Base-by-base conservation (phyloP, 2,329 filamentous ascomycete species). In the Colletotrichum somersetense region DNA sequence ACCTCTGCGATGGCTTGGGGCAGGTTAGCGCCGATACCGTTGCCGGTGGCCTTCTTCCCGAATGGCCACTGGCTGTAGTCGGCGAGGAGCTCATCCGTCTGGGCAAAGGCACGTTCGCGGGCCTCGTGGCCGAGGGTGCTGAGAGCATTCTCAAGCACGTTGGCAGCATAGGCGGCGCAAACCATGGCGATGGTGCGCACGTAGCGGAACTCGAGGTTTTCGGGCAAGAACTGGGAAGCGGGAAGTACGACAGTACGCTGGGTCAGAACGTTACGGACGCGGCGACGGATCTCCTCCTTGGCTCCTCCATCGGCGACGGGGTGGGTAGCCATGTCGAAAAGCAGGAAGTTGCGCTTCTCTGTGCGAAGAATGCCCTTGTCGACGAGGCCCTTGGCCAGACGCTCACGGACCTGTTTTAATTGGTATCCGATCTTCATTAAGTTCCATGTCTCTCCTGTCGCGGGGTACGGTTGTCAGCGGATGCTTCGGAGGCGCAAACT, bases 391-490 rank as follows among this genome's bases (percentile, higher is more conserved):
- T 99, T 99, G 79, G 95, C 96, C 69, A 99, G 89, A 70, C 96
- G 93, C 86, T 99, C 96, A 80, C 96, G 95, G 71, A 99, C 96
- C 88, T 99, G 96, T 86, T 99, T 99, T 77, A 99, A 89, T 86
- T 99, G 96, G 84, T 99, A 99, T 81, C 96, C 96, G 78, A 99
- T 99, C 88, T 99, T 99, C 96, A 99, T 98, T 75, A 99, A 86
- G 81, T 99, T 99, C 96, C 96, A 99, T 67, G 96, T 99, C 84
- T 99, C 96, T 81, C 96, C 96, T 98, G 80, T 55, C 33, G 18
- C 40, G 53, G 42, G n/a, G 35, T 23, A 35, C 30, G 35, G 30
- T 67, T 35, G 40, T 71, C 69, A 73, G 72, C 57, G 23, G 35
- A 59, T 67, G 42, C 18, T 52, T 58, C 35, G 18, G 8, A 33